Evolutionary conservation across 495 filamentous ascomycete species (phyloP).

Genomic region (Penicillium desertorum): DNA sequence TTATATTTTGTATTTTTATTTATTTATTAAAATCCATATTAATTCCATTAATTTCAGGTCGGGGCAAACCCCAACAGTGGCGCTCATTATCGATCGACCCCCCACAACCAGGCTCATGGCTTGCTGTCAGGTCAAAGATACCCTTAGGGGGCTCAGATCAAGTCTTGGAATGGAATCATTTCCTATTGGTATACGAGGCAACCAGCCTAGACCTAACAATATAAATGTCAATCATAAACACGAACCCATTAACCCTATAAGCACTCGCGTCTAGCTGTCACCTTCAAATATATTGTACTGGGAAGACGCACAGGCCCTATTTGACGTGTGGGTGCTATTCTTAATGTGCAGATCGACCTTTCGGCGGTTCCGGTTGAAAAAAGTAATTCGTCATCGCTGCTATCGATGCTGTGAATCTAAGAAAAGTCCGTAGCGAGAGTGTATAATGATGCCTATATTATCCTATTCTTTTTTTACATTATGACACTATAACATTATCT

Average conservation of each 20-base stretch:
- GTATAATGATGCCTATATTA: background rate
- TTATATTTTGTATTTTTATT: background rate
- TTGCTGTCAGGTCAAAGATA: background rate
- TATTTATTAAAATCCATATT: background rate
- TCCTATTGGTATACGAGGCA: constrained; percentile 10
- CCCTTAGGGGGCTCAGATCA: background rate
- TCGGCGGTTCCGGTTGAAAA: constrained; percentile 16
- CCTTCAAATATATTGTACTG: too few species aligned
- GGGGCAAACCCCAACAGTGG: constrained; percentile 17
- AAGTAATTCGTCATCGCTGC: constrained; percentile 6
- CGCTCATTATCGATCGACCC: constrained; percentile 27
- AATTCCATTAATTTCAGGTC: constrained; percentile 5
- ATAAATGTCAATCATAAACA: background rate
- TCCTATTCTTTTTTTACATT: background rate
- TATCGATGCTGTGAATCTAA: background rate
- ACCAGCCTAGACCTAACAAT: constrained; percentile 1
- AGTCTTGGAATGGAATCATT: too few species aligned
- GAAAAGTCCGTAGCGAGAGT: background rate
- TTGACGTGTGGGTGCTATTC: constrained; percentile 26
- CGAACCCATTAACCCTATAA: background rate
- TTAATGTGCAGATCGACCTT: constrained; percentile 23
- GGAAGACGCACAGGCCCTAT: constrained; percentile 3
- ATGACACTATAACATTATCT: background rate
- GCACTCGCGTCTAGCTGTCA: constrained; percentile 6
- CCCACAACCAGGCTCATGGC: constrained; percentile 1